A percentile compares a stretch with the other conserved stretches of the same genome.
Conservation (phyloP, 164 flowering plant genomes). For the Umbilicus rupestris region DNA sequence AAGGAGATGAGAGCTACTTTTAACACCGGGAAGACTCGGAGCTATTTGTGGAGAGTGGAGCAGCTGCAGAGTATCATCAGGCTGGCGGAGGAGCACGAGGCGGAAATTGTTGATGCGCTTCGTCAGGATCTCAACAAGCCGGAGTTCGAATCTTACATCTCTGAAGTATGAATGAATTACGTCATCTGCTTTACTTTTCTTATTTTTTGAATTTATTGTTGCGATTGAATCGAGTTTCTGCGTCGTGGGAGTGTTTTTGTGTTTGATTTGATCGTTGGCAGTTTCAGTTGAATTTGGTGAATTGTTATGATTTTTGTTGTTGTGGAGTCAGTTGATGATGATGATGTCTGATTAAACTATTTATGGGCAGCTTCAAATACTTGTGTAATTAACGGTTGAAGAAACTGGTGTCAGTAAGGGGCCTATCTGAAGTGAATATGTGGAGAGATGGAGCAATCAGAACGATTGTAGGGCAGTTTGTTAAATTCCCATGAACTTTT, state of each 20-base stretch:
- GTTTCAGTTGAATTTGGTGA: background rate
- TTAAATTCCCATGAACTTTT: background rate
- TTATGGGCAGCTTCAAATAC: background rate
- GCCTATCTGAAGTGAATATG: no score
- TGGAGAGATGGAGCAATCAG: background rate
- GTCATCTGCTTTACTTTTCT: slow-evolving; percentile 27
- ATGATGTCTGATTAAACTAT: background rate
- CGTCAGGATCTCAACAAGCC: slow-evolving; percentile 8
- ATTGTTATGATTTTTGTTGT: background rate
- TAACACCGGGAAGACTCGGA: slow-evolving; percentile 27
- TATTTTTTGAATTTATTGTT: slow-evolving; percentile 28
- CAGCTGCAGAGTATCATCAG: slow-evolving; percentile 24
- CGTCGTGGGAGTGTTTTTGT: no score
- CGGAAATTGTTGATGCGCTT: slow-evolving; percentile 7
- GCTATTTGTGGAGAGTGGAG: slow-evolving; percentile 32
- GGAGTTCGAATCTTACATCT: slow-evolving; percentile 5
- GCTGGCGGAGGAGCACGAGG: slow-evolving; percentile 15
- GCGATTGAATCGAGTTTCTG: background rate
- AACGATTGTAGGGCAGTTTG: background rate
- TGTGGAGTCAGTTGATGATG: background rate
- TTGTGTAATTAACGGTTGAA: background rate
- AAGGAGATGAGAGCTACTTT: slow-evolving; percentile 22
- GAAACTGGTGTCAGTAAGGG: no score
- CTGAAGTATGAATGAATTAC: slow-evolving; percentile 16
- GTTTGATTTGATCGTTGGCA: no score